A percentile compares a stretch with the other conserved stretches of the same genome.
Conservation (phyloP, 2,329 filamentous ascomycete genomes). For the Nothopassalora personata region DNA sequence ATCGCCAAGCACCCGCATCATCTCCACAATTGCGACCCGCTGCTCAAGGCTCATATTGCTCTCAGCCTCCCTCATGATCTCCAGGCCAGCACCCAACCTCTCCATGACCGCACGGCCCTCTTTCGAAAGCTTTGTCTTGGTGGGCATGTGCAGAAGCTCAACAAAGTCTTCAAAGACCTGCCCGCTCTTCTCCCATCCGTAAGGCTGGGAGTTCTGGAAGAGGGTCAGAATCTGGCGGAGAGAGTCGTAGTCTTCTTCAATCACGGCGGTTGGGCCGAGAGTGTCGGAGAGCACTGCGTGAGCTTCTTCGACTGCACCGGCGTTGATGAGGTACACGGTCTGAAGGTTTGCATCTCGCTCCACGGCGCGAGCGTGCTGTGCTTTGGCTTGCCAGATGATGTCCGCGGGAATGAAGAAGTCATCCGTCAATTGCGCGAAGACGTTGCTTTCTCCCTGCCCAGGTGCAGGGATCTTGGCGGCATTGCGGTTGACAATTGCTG, state of each 20-base stretch:
- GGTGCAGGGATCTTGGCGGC: slow-evolving; percentile 60
- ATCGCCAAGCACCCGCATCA: slow-evolving; percentile 67
- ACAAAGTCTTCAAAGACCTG: slow-evolving; percentile 58
- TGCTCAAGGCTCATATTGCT: slow-evolving; percentile 46
- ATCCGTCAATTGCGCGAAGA: slow-evolving; percentile 45
- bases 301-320: slow-evolving; percentile 60
- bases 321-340: slow-evolving; percentile 73
- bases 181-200: slow-evolving; percentile 73
- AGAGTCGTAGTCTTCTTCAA: slow-evolving; percentile 71
- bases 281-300: slow-evolving; percentile 75
- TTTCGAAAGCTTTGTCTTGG: slow-evolving; percentile 29
- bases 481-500: slow-evolving; percentile 57
- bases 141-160: slow-evolving; percentile 18
- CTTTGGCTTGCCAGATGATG: slow-evolving; percentile 87
- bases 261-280: slow-evolving; percentile 76
- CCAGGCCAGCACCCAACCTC: slow-evolving; percentile 33
- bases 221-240: slow-evolving; percentile 64
- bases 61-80: slow-evolving; percentile 37
- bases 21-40: slow-evolving; percentile 72
- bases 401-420: slow-evolving; percentile 64
- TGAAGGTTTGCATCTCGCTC: slow-evolving; percentile 64
- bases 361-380: slow-evolving; percentile 70
- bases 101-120: slow-evolving; percentile 27
- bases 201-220: slow-evolving; percentile 50
- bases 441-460: slow-evolving; percentile 20